Evolutionary conservation across 768 basidiomycete species (phyloP).

Genomic region (Boletus barrowsii): DNA sequence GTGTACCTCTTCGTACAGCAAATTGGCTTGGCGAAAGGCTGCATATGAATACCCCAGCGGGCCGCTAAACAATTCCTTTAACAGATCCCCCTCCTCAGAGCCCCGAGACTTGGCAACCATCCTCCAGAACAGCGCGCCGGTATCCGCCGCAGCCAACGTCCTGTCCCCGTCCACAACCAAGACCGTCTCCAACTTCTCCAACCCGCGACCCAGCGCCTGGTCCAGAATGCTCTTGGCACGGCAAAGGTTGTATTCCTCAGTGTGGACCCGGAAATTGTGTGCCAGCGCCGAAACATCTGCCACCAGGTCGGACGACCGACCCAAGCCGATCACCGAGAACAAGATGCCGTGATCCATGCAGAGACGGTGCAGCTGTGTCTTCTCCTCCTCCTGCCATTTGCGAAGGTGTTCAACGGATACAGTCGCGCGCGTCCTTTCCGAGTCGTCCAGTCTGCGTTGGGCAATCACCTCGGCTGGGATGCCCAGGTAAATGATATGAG

Average conservation of each 20-base stretch:
- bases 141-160: slow-evolving; percentile 11
- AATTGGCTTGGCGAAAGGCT: slow-evolving; percentile 11
- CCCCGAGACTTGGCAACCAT: slow-evolving; percentile 12
- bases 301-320: slow-evolving; percentile 9
- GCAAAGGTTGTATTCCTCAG: slow-evolving; percentile 12
- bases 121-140: slow-evolving; percentile 11
- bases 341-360: slow-evolving; percentile 15
- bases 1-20: slow-evolving; percentile 12
- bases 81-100: slow-evolving; percentile 7
- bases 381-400: slow-evolving; percentile 16
- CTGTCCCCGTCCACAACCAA: slow-evolving; percentile 12
- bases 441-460: slow-evolving; percentile 12
- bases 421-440: slow-evolving; percentile 5
- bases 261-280: slow-evolving; percentile 9
- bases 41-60: slow-evolving; percentile 12
- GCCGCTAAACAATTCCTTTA: slow-evolving; percentile 13
- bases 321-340: slow-evolving; percentile 12
- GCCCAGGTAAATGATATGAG: slow-evolving; percentile 13
- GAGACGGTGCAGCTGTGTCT: slow-evolving; percentile 13
- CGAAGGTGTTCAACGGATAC: slow-evolving; percentile 12
- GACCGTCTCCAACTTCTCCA: slow-evolving; percentile 11
- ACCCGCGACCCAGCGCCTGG: slow-evolving; percentile 11
- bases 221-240: slow-evolving; percentile 13
- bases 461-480: slow-evolving; percentile 11
- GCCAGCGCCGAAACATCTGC: slow-evolving; percentile 12